phyloP scores from a whole-genome alignment of 2,329 filamentous ascomycete species.

The Furcasterigmium sp. region DNA sequence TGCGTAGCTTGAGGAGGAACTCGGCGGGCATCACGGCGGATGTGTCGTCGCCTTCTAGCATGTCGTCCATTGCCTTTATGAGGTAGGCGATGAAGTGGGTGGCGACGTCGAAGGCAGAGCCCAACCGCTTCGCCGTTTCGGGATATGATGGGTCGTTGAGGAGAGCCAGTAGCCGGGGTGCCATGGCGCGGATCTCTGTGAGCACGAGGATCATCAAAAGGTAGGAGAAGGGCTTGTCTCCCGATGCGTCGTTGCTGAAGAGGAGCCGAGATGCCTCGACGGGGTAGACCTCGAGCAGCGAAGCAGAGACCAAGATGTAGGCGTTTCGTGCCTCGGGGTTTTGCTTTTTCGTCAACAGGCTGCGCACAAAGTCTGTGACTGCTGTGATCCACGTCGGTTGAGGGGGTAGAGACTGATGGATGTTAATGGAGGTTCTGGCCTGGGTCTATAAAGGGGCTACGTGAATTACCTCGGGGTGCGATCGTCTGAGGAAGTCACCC shows the following conservation, averaged over 20 bases:
- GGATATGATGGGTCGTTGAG: slow-evolving; percentile 52
- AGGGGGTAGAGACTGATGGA: slow-evolving; percentile 38
- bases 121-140: slow-evolving; percentile 45
- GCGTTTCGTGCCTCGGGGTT: slow-evolving; percentile 49
- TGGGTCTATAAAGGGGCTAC: neutral
- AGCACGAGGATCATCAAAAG: slow-evolving; percentile 60
- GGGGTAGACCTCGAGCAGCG: slow-evolving; percentile 52
- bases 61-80: slow-evolving; percentile 45
- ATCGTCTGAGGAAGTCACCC: slow-evolving; percentile 43
- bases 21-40: slow-evolving; percentile 45
- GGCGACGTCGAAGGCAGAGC: slow-evolving; percentile 57
- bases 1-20: slow-evolving; percentile 55
- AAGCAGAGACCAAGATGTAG: slow-evolving; percentile 53
- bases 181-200: slow-evolving; percentile 59
- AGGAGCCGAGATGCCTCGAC: slow-evolving; percentile 38
- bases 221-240: slow-evolving; percentile 53
- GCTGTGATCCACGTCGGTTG: slow-evolving; percentile 48
- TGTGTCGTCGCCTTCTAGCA: slow-evolving; percentile 11
- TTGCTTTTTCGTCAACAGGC: slow-evolving; percentile 49
- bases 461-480: slow-evolving; percentile 39
- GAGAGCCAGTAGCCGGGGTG: slow-evolving; percentile 53
- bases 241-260: slow-evolving; percentile 40
- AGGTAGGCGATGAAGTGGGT: slow-evolving; percentile 56
- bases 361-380: slow-evolving; percentile 42
- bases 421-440: too few relatives aligned